Evolutionary conservation across 805 yeast genomes (phyloP), one percentile per base, ranked within the genome.

Genomic region (Metschnikowia gruessii): DNA sequence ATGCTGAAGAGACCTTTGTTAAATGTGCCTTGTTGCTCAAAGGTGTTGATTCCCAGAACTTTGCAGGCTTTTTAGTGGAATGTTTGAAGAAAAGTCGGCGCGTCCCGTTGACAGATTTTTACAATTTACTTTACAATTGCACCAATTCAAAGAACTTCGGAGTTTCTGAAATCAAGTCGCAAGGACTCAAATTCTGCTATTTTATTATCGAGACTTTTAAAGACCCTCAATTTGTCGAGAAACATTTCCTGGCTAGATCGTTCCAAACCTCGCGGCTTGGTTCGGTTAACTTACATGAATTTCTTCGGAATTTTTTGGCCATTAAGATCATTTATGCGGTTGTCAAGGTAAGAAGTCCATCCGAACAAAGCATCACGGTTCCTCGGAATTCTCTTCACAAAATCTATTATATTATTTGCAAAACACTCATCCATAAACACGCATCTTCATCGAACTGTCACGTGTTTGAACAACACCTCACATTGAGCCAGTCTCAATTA

Each of bases 331-430:
- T 71, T 19, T 29, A 9, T 37, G 24, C 26, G 15, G 24, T 21
- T 21, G 7, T 21, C 24, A 21, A 21, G 7, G 7, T 5, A 21
- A 16, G 10, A 19, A 4, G 10, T 10, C 8, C 13, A 8, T 4
- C 22, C 11, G 24, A 15, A 17, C 5, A 24, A 9, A 5, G 9
- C 2, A 2, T 33, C 15, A 15, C 15, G 6, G 17, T 28, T 26
- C 17, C 24, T 16, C 41, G 33, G n/a, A 29, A 66, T 22, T 65
- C 74, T 15, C 66, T 71, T 31, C 70, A 70, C 53, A 69, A 70
- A 35, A 63, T 72, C 7, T 71, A 71, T 54, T 70, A 60, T 45
- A 68, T 70, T 16, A 51, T 71, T 21, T 70, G 76, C 58, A 75
- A 71, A 45, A 65, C 63, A 49, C 61, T 71, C 40, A 65, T 70